Percentiles rank a stretch among this genome's conserved stretches.
These are phyloP conservation scores for Eimeria praecox DNA, from an alignment of 169 alveolate species.

Conservation along the genomic window DNA sequence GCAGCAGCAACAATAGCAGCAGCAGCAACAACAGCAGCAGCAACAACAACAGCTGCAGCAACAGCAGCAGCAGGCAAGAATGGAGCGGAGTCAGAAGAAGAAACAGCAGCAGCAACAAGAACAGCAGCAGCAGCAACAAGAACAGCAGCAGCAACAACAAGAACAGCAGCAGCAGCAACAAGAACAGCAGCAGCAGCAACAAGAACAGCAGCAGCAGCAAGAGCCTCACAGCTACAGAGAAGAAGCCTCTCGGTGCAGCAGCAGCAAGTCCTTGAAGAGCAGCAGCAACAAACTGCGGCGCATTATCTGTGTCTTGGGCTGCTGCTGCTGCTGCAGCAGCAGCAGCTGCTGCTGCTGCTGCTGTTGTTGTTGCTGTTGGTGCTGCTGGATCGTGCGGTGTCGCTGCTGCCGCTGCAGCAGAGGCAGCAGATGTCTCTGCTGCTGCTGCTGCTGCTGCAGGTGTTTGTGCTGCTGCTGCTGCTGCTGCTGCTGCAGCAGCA, in stretches of 20 bases:
- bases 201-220: conserved; percentile 9
- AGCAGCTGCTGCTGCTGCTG: conserved; percentile 30
- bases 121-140: conserved; percentile 5
- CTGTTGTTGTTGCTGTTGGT: background rate
- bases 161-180: conserved; percentile 3
- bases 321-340: no score
- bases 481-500: background rate
- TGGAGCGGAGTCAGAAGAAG: no score
- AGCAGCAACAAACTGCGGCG: background rate
- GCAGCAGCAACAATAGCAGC: no score
- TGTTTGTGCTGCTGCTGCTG: conserved; percentile 32
- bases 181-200: conserved; percentile 31
- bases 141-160: background rate
- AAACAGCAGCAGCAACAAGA: background rate
- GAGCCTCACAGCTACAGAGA: background rate
- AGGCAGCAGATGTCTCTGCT: no score
- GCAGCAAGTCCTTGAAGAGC: no score
- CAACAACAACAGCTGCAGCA: background rate
- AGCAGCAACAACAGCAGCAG: no score
- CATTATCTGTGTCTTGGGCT: no score
- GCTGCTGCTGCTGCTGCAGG: background rate
- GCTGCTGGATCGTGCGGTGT: background rate
- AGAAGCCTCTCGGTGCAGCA: background rate
- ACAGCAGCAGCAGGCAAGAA: conserved; percentile 13
- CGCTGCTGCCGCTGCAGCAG: background rate